phyloP scores from a whole-genome alignment of 1,139 yeast species.

The Sugiyamaella xylanicola region DNA sequence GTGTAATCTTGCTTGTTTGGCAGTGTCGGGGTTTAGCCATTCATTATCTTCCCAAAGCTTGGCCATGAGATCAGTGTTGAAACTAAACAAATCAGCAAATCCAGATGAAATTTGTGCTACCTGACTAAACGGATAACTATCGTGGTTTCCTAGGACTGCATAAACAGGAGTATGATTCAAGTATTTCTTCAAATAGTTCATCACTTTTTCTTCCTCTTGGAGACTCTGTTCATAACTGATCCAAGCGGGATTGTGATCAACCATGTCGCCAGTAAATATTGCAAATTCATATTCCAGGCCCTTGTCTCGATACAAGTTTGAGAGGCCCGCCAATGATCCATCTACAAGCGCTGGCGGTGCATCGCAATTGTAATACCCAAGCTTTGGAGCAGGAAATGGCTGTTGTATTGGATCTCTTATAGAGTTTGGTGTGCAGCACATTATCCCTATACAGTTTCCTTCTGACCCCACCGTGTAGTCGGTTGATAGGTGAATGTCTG shows the following conservation, averaged over 20 bases:
- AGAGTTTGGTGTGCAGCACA: constrained; percentile 49
- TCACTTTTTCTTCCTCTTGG: constrained; percentile 55
- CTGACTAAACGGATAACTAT: constrained; percentile 73
- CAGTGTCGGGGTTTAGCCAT: constrained; percentile 37
- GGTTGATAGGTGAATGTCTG: constrained; percentile 64
- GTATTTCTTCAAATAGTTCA: constrained; percentile 57
- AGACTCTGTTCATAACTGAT: constrained; percentile 49
- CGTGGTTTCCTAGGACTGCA: constrained; percentile 72
- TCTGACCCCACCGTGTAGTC: constrained; percentile 62
- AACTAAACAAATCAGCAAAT: constrained; percentile 53
- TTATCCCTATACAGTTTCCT: constrained; percentile 56
- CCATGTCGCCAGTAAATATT: constrained; percentile 66
- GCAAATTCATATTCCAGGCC: constrained; percentile 51
- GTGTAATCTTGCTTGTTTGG: constrained; percentile 45
- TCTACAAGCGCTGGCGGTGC: constrained; percentile 58
- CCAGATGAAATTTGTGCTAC: constrained; percentile 58
- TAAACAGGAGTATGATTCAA: constrained; percentile 59
- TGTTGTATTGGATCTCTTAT: constrained; percentile 28
- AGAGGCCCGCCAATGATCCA: constrained; percentile 48
- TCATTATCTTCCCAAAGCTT: constrained; percentile 51
- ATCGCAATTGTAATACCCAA: constrained; percentile 65
- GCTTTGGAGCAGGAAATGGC: constrained; percentile 57
- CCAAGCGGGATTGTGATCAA: constrained; percentile 55
- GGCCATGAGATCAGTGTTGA: constrained; percentile 64
- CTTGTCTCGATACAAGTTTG: constrained; percentile 1